Base-by-base conservation (phyloP, 768 basidiomycete species). In the Leccinum rimulosum region DNA sequence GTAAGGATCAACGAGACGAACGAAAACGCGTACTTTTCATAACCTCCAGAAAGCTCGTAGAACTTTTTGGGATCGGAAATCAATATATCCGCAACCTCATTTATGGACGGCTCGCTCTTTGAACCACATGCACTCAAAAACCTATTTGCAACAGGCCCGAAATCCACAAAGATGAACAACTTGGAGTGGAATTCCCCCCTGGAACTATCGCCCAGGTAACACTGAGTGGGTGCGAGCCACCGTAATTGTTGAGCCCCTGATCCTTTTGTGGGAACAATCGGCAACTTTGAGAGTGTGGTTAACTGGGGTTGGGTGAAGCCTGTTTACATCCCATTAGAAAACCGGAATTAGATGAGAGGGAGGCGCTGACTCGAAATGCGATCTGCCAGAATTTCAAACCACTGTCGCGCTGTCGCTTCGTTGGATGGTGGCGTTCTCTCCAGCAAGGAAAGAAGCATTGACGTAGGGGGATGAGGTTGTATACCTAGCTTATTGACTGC, bases 71-170 rank as follows among this genome's bases (percentile, higher is more conserved):
- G 90, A 70, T 93, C 79, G 2, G 78, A 78, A 22, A 95, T 72
- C 47, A 94, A 72, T 55, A 85, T 87, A 54, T 80, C 79, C 0
- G 86, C 87, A 47, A 94, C 80, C 72, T 95, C 93, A 57, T 92
- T 86, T 5, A 94, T 84, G 49, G 85, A 93, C 4, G 96, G 95
- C 67, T 94, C 91, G 47, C 82, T 86, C 67, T 86, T 89, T 15
- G 95, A 91, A 11, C 97, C 96, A 64, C 93, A 93, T 3, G 90
- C 87, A 55, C 81, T 83, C 49, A 99, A 77, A 74, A 99, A 98
- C 4, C 82, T 78, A 64, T 95, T 96, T 27, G 89, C 96, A 5
- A 79, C 76, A 1, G 80, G 68, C 2, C 95, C 95, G 69, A 96
- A 97, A 70, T 96, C 87, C 52, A 98, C 85, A 65, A 95, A 97